These are phyloP conservation scores for Fraxinus nigra DNA, from an alignment of 305 asterid species.

Conservation along the genomic window DNA sequence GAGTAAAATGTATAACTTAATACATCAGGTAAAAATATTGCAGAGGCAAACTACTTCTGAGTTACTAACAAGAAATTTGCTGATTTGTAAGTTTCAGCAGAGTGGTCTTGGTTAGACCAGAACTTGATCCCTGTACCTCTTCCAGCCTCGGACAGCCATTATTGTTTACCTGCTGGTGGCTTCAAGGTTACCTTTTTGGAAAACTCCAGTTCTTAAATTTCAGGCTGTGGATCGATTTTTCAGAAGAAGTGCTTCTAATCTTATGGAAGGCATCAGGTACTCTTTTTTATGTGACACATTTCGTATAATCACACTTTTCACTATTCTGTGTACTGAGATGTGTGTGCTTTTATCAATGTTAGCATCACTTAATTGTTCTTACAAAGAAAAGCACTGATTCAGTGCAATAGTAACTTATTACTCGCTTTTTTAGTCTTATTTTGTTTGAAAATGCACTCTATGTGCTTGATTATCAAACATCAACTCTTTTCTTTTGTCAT, in stretches of 20 bases:
- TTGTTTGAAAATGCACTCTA: neutral
- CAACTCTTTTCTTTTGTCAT: neutral
- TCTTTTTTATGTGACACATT: neutral
- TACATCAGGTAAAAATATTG: neutral
- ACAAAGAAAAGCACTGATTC: neutral
- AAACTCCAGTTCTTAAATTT: neutral
- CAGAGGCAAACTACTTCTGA: neutral
- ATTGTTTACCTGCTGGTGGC: neutral
- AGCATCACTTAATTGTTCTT: neutral
- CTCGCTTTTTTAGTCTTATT: neutral
- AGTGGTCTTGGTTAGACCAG: neutral
- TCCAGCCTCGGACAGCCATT: neutral
- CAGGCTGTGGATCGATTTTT: neutral
- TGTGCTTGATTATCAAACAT: neutral
- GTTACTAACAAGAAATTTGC: neutral
- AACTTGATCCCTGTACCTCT: neutral
- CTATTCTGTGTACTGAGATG: neutral
- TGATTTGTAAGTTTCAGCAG: neutral
- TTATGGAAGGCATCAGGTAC: neutral
- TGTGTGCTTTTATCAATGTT: neutral
- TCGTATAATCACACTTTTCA: neutral
- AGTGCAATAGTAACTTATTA: neutral
- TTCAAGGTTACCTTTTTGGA: neutral
- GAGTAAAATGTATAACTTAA: neutral
- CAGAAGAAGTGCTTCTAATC: neutral